These are phyloP conservation scores for Tetrahymena borealis DNA, from an alignment of 73 alveolate genomes.

Conservation along the genomic window DNA sequence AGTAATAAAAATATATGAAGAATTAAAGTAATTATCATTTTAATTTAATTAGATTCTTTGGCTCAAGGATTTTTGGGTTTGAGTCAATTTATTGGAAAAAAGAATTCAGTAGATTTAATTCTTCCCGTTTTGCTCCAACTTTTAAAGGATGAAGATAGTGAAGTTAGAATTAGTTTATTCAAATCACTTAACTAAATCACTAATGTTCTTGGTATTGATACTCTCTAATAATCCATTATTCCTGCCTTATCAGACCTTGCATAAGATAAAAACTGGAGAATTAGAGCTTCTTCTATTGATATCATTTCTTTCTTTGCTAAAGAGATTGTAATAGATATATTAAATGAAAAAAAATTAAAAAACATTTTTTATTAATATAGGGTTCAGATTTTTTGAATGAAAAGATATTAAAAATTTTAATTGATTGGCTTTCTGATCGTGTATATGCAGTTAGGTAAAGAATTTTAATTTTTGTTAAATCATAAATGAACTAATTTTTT, in stretches of 20 bases:
- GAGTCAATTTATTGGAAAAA: slow-evolving; percentile 36
- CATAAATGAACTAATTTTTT: background rate
- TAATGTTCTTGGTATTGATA: slow-evolving; percentile 31
- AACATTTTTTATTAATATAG: background rate
- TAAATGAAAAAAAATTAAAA: background rate
- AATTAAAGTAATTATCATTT: background rate
- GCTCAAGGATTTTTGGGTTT: slow-evolving; percentile 28
- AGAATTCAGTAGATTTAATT: slow-evolving; percentile 15
- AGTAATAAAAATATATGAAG: background rate
- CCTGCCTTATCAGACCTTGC: slow-evolving; percentile 44
- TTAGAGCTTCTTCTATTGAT: slow-evolving; percentile 34
- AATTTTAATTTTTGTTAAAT: background rate
- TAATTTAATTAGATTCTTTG: slow-evolving; percentile 6
- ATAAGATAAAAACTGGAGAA: slow-evolving; percentile 46
- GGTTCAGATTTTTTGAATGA: slow-evolving; percentile 33
- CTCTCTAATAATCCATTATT: slow-evolving; percentile 19
- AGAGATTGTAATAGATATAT: background rate
- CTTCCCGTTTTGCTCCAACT: slow-evolving; percentile 24
- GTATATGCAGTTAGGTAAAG: slow-evolving; percentile 29
- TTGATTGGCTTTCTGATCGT: slow-evolving; percentile 41
- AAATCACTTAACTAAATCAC: slow-evolving; percentile 32
- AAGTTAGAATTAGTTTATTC: slow-evolving; percentile 40
- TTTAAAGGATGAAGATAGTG: slow-evolving; percentile 34
- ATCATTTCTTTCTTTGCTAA: slow-evolving; percentile 39
- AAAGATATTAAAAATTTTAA: slow-evolving; percentile 19